These are phyloP conservation scores for Myxozyma kluyveri DNA, from an alignment of 805 yeast species.

Conservation along the genomic window DNA sequence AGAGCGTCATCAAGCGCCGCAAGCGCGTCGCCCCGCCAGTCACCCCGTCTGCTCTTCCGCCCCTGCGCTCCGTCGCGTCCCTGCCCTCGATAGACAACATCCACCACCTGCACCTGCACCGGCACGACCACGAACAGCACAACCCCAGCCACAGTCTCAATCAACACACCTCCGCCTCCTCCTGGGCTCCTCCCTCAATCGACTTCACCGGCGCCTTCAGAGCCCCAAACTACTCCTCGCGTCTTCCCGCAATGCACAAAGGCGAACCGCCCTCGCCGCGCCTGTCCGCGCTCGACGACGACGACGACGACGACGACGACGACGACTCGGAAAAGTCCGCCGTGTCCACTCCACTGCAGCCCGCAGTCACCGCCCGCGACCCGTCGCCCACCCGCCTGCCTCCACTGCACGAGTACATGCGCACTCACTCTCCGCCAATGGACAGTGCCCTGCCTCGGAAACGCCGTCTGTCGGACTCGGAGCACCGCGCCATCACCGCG, in stretches of 20 bases:
- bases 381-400: neutral
- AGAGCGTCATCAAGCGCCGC: slow-evolving; percentile 70
- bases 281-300: neutral
- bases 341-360: slow-evolving; percentile 17
- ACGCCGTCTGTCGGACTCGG: neutral
- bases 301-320: slow-evolving; percentile 1
- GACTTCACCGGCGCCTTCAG: slow-evolving; percentile 44
- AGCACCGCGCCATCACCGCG: neutral
- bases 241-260: slow-evolving; percentile 22
- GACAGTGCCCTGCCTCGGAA: slow-evolving; percentile 1
- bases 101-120: slow-evolving; percentile 1
- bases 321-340: slow-evolving; percentile 3
- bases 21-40: slow-evolving; percentile 46
- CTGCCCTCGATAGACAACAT: neutral
- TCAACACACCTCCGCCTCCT: neutral
- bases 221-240: slow-evolving; percentile 12
- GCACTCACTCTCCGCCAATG: neutral
- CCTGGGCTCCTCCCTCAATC: slow-evolving; percentile 30
- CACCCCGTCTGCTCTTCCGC: slow-evolving; percentile 21
- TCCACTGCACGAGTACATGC: neutral
- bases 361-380: neutral
- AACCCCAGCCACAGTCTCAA: neutral
- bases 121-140: neutral
- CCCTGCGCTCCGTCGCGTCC: neutral
- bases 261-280: slow-evolving; percentile 1